Evolutionary conservation across 73 alveolate species (phyloP), one percentile per base, ranked within the genome.

Genomic region (Symbiodinium natans): DNA sequence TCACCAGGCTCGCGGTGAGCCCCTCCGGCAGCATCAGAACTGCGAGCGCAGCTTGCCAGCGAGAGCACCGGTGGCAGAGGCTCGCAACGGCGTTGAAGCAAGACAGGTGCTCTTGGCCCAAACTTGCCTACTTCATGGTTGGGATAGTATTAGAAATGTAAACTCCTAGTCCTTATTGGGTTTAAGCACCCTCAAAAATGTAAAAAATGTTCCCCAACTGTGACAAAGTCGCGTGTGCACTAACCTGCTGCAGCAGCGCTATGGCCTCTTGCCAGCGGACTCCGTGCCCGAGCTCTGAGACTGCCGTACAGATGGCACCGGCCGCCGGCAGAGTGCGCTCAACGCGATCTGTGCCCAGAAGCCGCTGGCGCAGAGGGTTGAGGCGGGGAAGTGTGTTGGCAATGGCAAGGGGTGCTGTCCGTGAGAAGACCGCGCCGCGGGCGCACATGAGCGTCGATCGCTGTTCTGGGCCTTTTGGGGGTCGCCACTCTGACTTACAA

Each of bases 41-140:
- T 29, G n/a, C 43, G 43, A 74, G 84, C 13, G 43, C 42, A 2
- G 42, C 40, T 15, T 74, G 56, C 88, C 56, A 36, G 21, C 29
- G 88, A 41, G 59, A 36, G 34, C 88, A 33, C 56, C 36, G 34
- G 33, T 8, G 13, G 88, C 59, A 36, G 17, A 41, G 36, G 29
- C 59, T 39, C 54, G 88, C 88, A 7, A 23, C 88, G 13, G 88
- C 56, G 2, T 29, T 80, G 42, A 39, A 80, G 88, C 48, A 80
- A 80, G 56, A 23, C 84, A 74, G 43, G 43, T 74, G 42, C 42
- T 74, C 84, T 33, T 74, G 84, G 40, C 84, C 42, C 41, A 63
- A 29, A 29, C 80, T 63, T n/a, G n/a, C n/a, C n/a, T n/a, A n/a
- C n/a, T n/a, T n/a, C n/a, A n/a, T n/a, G n/a, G n/a, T n/a, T n/a